A percentile compares a stretch with the other conserved stretches of the same genome.
phyloP scores from a whole-genome alignment of 1,139 yeast species.

The Torulaspora globosa region DNA sequence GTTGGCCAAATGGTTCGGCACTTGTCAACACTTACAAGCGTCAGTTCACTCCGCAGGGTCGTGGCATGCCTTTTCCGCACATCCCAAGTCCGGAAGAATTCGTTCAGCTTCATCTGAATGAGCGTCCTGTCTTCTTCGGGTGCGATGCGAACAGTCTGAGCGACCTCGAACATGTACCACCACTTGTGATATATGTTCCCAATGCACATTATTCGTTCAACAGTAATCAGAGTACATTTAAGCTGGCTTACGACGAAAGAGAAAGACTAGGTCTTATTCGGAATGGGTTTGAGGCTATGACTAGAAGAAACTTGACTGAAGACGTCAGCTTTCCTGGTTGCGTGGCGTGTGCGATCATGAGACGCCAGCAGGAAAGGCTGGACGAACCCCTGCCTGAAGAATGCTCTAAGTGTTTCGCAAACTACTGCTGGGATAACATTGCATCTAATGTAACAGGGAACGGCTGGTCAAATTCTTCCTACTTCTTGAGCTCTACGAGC shows the following conservation, averaged over 20 bases:
- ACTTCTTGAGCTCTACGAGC: neutral
- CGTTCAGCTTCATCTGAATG: constrained; percentile 48
- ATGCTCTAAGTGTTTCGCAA: constrained; percentile 64
- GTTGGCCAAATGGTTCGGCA: constrained; percentile 76
- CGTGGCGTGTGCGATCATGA: constrained; percentile 80
- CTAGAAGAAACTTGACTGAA: constrained; percentile 66
- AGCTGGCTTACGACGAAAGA: constrained; percentile 53
- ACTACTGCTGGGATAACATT: constrained; percentile 78
- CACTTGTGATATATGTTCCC: constrained; percentile 72
- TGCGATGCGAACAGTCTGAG: constrained; percentile 68
- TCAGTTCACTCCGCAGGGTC: constrained; percentile 58
- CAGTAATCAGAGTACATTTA: constrained; percentile 68
- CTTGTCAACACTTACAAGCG: constrained; percentile 60
- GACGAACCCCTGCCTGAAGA: constrained; percentile 60
- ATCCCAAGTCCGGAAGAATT: constrained; percentile 71
- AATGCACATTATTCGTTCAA: constrained; percentile 64
- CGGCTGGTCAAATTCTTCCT: constrained; percentile 3
- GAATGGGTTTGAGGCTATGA: constrained; percentile 74
- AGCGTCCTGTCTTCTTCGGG: constrained; percentile 78
- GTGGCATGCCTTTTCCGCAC: constrained; percentile 68
- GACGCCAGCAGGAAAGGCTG: constrained; percentile 71
- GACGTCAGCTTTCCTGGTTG: constrained; percentile 74
- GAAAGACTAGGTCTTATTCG: constrained; percentile 58
- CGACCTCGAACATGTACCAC: constrained; percentile 51
- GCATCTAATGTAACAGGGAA: constrained; percentile 37